Conservation (phyloP, 805 yeast species). For the Candida maltosa region DNA sequence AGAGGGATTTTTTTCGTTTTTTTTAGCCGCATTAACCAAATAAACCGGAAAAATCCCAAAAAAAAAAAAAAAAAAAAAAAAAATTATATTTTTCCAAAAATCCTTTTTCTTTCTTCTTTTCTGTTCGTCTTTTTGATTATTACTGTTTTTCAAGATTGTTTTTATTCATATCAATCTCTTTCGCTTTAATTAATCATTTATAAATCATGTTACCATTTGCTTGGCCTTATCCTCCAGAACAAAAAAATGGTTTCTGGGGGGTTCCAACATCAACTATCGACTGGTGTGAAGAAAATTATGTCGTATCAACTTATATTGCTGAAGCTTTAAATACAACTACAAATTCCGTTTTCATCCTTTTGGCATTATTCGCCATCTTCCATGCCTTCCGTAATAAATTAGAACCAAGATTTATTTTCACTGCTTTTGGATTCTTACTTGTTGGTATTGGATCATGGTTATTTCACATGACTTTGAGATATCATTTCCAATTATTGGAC, state of each 20-base stretch:
- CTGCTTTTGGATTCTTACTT: slow-evolving; percentile 75
- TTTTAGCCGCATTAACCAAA: too few relatives aligned
- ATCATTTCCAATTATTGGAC: slow-evolving; percentile 87
- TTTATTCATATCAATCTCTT: too few relatives aligned
- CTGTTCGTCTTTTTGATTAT: too few relatives aligned
- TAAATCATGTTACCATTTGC: slow-evolving; percentile 44
- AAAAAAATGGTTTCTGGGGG: slow-evolving; percentile 72
- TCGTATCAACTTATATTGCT: slow-evolving; percentile 79
- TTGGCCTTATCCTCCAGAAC: slow-evolving; percentile 53
- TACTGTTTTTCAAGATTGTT: too few relatives aligned
- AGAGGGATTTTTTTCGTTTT: too few relatives aligned
- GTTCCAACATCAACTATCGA: slow-evolving; percentile 90
- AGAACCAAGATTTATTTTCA: slow-evolving; percentile 67
- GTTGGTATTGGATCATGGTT: slow-evolving; percentile 95
- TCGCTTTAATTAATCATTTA: too few relatives aligned
- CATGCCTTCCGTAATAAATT: slow-evolving; percentile 58
- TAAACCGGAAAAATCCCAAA: too few relatives aligned
- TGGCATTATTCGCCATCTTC: slow-evolving; percentile 62
- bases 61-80: too few relatives aligned
- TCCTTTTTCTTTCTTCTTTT: too few relatives aligned
- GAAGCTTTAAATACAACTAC: slow-evolving; percentile 88
- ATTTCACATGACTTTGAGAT: slow-evolving; percentile 92
- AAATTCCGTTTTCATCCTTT: slow-evolving; percentile 50
- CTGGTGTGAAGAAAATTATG: slow-evolving; percentile 98
- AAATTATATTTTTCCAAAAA: too few relatives aligned